Evolutionary conservation across 2,329 filamentous ascomycete genomes (phyloP).

Genomic region (Aureobasidium leucospermi): DNA sequence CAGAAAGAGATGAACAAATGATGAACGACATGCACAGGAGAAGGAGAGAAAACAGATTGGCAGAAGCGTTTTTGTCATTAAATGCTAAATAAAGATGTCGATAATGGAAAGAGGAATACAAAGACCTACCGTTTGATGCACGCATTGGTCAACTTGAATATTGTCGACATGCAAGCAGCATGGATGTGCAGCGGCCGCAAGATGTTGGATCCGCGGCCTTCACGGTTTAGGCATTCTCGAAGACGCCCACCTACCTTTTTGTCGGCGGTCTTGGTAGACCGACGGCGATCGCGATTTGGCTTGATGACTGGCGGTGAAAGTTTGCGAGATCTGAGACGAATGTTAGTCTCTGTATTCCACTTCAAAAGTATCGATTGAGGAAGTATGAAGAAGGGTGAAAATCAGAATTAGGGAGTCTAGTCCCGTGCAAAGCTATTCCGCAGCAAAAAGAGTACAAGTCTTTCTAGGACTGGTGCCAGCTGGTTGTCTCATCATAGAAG

Average conservation of each 20-base stretch:
- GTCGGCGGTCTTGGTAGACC: background rate
- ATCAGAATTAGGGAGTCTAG: constrained; percentile 6
- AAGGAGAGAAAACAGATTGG: too few species aligned
- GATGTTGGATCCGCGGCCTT: background rate
- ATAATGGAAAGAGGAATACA: background rate
- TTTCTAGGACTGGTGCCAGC: constrained; percentile 63
- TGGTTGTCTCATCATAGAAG: constrained; percentile 21
- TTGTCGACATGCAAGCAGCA: background rate
- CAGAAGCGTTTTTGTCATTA: too few species aligned
- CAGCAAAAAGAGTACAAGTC: constrained; percentile 56
- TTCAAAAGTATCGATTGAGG: background rate
- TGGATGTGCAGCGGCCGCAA: background rate
- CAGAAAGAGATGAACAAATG: too few species aligned
- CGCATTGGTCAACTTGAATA: background rate
- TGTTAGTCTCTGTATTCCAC: background rate
- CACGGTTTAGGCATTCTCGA: background rate
- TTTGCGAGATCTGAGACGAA: background rate
- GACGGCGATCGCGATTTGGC: background rate
- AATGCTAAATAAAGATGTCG: background rate
- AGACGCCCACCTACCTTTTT: background rate
- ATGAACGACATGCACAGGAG: too few species aligned
- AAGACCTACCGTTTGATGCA: background rate
- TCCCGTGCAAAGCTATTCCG: constrained; percentile 46
- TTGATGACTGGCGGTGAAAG: too few species aligned
- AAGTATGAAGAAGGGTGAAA: background rate